Evolutionary conservation across 1,284 basidiomycete species (phyloP).

Genomic region (Paramarasmius palmivorus): DNA sequence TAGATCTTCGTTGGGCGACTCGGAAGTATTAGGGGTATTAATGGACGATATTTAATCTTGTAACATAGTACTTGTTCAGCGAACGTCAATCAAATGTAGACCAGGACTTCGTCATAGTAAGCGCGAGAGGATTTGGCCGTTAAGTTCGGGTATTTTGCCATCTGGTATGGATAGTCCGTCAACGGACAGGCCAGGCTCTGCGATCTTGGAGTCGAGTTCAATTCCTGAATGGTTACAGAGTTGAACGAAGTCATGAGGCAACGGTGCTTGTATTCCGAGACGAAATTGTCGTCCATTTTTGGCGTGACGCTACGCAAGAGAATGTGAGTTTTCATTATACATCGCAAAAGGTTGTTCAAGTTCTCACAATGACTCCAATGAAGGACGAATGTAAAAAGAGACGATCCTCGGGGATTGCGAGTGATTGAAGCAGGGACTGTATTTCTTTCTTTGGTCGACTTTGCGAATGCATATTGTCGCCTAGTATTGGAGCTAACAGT

Average conservation of each 20-base stretch:
- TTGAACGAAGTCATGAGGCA: conserved; percentile 50
- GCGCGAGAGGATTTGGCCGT: conserved; percentile 36
- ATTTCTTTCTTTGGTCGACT: conserved; percentile 30
- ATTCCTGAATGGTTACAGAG: conserved; percentile 47
- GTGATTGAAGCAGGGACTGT: conserved; percentile 23
- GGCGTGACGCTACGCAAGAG: conserved; percentile 44
- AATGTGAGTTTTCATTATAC: no score
- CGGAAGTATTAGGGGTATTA: background rate
- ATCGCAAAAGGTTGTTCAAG: no score
- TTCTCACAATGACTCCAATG: conserved; percentile 52
- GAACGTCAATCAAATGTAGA: background rate
- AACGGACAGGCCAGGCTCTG: conserved; percentile 46
- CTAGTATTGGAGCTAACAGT: conserved; percentile 60
- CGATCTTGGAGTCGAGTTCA: conserved; percentile 32
- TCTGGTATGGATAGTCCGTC: conserved; percentile 36
- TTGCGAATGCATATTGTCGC: conserved; percentile 52
- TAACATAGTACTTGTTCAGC: background rate
- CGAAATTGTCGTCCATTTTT: conserved; percentile 47
- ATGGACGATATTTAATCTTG: background rate
- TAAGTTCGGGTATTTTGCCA: conserved; percentile 36
- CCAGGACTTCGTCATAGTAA: background rate
- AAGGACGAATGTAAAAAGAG: conserved; percentile 64
- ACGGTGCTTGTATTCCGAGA: conserved; percentile 51
- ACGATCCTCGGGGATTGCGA: conserved; percentile 39
- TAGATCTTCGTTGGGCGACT: background rate